Evolutionary conservation across 306 rosid genomes (phyloP).

Genomic region (Medicago arabica): DNA sequence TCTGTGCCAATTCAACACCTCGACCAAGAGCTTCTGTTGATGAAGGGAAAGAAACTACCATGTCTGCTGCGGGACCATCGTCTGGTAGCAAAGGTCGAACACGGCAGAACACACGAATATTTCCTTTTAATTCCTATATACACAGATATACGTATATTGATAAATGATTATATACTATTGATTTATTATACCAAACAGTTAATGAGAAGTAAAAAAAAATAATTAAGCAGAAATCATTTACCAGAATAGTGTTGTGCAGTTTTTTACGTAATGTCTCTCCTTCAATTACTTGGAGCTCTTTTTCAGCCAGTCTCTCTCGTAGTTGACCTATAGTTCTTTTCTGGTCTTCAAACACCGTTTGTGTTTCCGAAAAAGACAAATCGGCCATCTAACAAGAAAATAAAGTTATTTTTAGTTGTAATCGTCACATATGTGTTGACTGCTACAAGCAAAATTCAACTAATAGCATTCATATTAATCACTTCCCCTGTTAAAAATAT

Average conservation of each 20-base stretch:
- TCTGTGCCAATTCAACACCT: conserved; percentile 82
- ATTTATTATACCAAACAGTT: neutral
- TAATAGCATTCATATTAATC: neutral
- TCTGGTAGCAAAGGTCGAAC: conserved; percentile 88
- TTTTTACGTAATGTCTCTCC: conserved; percentile 84
- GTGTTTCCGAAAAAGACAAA: conserved; percentile 65
- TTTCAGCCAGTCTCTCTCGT: conserved; percentile 66
- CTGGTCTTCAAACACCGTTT: conserved; percentile 67
- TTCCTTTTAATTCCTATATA: conserved; percentile 87
- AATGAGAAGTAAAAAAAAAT: neutral
- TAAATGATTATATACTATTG: conserved; percentile 32
- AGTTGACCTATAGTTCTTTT: conserved; percentile 57
- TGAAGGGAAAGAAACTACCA: conserved; percentile 75
- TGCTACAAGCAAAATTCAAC: conserved; percentile 1
- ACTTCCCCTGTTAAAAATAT: neutral
- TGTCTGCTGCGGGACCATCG: conserved; percentile 66
- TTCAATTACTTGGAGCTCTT: conserved; percentile 70
- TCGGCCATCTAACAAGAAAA: conserved; percentile 60
- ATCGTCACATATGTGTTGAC: conserved; percentile 7
- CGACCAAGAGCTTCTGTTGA: conserved; percentile 83
- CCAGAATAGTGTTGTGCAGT: conserved; percentile 88
- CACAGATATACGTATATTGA: neutral
- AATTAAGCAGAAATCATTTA: conserved; percentile 34
- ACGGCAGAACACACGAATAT: conserved; percentile 74
- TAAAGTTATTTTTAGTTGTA: neutral